Conservation (phyloP, 1,284 basidiomycete genomes). For the Irpex rosettiformis region DNA sequence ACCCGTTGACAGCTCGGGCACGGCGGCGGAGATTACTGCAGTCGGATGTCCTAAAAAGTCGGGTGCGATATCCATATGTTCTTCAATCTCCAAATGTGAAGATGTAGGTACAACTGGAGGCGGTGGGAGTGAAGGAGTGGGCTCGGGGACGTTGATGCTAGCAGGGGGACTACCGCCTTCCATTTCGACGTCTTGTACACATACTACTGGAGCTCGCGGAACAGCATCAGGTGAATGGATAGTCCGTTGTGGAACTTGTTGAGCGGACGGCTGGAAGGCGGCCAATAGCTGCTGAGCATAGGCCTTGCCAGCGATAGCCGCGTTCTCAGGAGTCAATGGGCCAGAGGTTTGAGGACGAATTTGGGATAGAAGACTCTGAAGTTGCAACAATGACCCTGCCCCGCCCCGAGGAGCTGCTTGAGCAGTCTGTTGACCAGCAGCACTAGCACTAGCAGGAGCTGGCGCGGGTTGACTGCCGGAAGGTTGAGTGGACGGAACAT, state of each 20-base stretch:
- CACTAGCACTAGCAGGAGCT: too few species aligned
- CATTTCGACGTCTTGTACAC: neutral
- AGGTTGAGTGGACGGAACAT: too few species aligned
- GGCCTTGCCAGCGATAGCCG: too few species aligned
- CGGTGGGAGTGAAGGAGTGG: neutral
- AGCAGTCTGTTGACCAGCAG: too few species aligned
- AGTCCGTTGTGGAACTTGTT: neutral
- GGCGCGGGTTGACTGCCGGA: too few species aligned
- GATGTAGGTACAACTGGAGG: neutral
- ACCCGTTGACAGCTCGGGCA: too few species aligned
- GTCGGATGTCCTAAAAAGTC: neutral
- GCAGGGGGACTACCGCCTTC: neutral
- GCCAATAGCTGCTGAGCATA: too few species aligned
- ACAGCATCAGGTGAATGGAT: neutral
- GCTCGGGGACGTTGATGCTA: neutral
- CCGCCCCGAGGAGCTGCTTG: too few species aligned
- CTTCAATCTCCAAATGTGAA: neutral
- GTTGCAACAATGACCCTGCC: too few species aligned
- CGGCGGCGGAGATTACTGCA: neutral
- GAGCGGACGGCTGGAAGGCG: neutral
- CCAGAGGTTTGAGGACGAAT: too few species aligned
- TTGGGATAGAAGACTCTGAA: too few species aligned
- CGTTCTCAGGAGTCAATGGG: too few species aligned
- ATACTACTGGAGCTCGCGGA: neutral
- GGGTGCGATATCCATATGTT: neutral